Evolutionary conservation across 2,329 filamentous ascomycete species (phyloP).

Genomic region (Teratosphaeria destructans): DNA sequence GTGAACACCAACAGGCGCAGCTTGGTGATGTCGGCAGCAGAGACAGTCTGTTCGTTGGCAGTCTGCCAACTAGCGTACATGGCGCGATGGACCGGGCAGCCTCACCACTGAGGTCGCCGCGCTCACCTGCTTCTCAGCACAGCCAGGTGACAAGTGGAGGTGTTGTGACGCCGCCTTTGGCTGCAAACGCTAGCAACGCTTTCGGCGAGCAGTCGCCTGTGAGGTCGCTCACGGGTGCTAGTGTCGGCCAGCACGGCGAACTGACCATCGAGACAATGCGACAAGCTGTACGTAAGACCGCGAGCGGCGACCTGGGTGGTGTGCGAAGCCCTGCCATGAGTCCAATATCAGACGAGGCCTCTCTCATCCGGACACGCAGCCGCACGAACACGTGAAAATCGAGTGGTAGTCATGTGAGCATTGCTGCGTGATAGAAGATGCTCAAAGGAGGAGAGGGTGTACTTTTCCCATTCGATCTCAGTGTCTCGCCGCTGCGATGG

Average conservation of each 20-base stretch:
- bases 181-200: slow-evolving; percentile 27
- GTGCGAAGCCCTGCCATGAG: slow-evolving; percentile 24
- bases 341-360: slow-evolving; percentile 14
- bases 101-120: slow-evolving; percentile 69
- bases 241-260: slow-evolving; percentile 46
- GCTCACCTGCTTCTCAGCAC: slow-evolving; percentile 14
- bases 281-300: slow-evolving; percentile 75
- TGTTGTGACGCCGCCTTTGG: slow-evolving; percentile 35
- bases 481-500: background rate
- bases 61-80: slow-evolving; percentile 9
- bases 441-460: background rate
- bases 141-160: slow-evolving; percentile 11
- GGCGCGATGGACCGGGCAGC: slow-evolving; percentile 54
- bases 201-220: slow-evolving; percentile 2
- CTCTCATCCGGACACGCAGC: slow-evolving; percentile 12
- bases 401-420: background rate
- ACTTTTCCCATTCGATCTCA: background rate
- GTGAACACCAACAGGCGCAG: slow-evolving; percentile 48
- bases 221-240: slow-evolving; percentile 8
- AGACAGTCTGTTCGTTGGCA: slow-evolving; percentile 52
- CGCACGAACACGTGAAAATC: slow-evolving; percentile 14
- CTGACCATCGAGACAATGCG: slow-evolving; percentile 89
- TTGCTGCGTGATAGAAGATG: too few relatives aligned
- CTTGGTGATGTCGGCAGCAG: slow-evolving; percentile 44
- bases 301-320: slow-evolving; percentile 61